phyloP scores from a whole-genome alignment of 805 yeast genomes.

The Myxozyma neglecta region DNA sequence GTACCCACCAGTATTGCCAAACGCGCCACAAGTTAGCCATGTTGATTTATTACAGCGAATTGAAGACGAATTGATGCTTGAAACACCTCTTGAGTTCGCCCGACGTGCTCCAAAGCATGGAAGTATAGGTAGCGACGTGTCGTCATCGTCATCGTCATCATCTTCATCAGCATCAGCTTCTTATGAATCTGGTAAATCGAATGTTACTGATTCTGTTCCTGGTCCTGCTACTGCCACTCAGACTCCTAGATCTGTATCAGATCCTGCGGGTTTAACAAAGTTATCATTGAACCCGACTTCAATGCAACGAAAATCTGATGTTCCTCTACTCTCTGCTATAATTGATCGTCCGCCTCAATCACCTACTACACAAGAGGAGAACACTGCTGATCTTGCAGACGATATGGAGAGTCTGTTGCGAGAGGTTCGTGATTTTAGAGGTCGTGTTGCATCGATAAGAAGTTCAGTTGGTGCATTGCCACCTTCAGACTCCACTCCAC shows the following conservation, averaged over 20 bases:
- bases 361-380: neutral
- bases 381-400: constrained; percentile 4
- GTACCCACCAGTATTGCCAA: neutral
- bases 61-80: constrained; percentile 24
- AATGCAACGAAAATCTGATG: neutral
- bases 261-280: constrained; percentile 1
- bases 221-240: neutral
- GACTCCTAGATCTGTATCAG: constrained; percentile 6
- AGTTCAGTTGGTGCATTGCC: constrained; percentile 6
- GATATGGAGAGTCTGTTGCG: constrained; percentile 25
- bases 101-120: neutral
- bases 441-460: constrained; percentile 18
- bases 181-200: too few relatives aligned
- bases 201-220: too few relatives aligned
- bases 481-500: neutral
- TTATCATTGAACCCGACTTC: neutral
- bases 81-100: constrained; percentile 19
- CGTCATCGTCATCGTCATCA: neutral
- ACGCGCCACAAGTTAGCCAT: constrained; percentile 4
- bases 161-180: neutral
- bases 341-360: neutral
- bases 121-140: neutral
- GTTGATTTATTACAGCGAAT: constrained; percentile 24
- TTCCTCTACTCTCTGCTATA: constrained; percentile 7
- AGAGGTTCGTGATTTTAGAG: constrained; percentile 27